Conservation (phyloP, 2,329 filamentous ascomycete genomes). For the Phaeosphaeriaceae sp. region DNA sequence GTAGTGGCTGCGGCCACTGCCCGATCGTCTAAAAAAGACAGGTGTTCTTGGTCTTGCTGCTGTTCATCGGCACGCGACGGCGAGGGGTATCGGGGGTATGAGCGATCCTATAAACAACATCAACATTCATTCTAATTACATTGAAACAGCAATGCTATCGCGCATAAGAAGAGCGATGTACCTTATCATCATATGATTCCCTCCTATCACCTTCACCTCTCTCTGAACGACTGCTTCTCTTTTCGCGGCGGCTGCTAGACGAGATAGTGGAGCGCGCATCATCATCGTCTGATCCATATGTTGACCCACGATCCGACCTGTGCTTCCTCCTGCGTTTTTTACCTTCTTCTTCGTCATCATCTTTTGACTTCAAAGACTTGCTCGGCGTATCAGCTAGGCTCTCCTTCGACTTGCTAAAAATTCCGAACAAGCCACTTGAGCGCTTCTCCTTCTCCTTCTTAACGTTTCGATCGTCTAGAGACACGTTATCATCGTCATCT, state of each 20-base stretch:
- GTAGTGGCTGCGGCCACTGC: conserved; percentile 58
- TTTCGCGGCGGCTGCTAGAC: conserved; percentile 47
- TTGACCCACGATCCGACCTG: conserved; percentile 46
- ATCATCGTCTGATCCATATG: conserved; percentile 48
- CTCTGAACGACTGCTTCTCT: conserved; percentile 49
- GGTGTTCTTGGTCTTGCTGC: conserved; percentile 45
- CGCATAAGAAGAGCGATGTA: conserved; percentile 43
- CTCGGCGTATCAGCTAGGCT: conserved; percentile 39
- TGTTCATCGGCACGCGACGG: conserved; percentile 36
- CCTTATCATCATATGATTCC: conserved; percentile 45
- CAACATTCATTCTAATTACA: conserved; percentile 43
- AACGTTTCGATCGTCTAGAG: conserved; percentile 48
- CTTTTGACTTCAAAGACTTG: conserved; percentile 42
- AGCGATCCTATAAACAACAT: conserved; percentile 40
- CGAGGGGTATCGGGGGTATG: conserved; percentile 29
- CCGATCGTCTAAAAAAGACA: conserved; percentile 70
- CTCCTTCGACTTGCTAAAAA: conserved; percentile 56
- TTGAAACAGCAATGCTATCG: conserved; percentile 31
- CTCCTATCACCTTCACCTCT: conserved; percentile 43
- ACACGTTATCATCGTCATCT: conserved; percentile 52
- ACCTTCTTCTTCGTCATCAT: conserved; percentile 48
- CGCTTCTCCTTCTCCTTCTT: conserved; percentile 51
- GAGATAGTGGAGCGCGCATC: conserved; percentile 45
- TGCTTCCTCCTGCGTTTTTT: conserved; percentile 56
- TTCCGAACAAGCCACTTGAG: conserved; percentile 53